Base-by-base conservation (phyloP, 176 grass and related monocot species). In the Avena sativa region DNA sequence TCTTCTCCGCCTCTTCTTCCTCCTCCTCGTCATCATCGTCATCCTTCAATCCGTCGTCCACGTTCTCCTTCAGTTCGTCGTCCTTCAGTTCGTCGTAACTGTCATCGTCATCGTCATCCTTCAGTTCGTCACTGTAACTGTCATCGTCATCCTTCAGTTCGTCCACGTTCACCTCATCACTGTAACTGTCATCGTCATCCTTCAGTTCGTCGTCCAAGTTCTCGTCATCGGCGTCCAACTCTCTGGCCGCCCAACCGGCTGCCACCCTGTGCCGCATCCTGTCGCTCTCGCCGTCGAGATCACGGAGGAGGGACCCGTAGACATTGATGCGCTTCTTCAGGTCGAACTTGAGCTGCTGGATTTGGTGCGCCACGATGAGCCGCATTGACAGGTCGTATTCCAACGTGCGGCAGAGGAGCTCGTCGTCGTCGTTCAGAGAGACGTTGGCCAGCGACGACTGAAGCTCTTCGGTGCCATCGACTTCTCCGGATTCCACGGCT, bases 331-430 rank as follows among this genome's bases (percentile, higher is more conserved):
- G 8, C 67, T 10, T 70, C 34, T 43, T 43, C 34, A 40, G 0
- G 34, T 70, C 67, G 1, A 19, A 4, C 67, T 70, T 70, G 67
- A 70, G 67, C 16, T 1, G 19, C 34, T 43, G 67, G 34, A 70
- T 70, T 36, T 70, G 67, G 17, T 43, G 67, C 67, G 67, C 67
- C 34, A 69, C 61, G 55, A 58, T 58, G 55, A 20, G 55, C 55
- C 55, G 55, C 55, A 58, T 20, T 6, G 55, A 58, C 55, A 58
- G 55, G 55, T 58, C 55, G 55, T 58, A 58, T 58, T 58, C 55
- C 55, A 58, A 58, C 1, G 17, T 58, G 17, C 55, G 55, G 2
- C 55, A 20, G 5, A 58, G 17, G 17, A 58, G 55, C 55, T 58
- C 55, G 17, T 58, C 55, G 12, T 51, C 49, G 49, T 51, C 49